Conservation (phyloP, 768 basidiomycete genomes). For the Amanita subjunquillea region DNA sequence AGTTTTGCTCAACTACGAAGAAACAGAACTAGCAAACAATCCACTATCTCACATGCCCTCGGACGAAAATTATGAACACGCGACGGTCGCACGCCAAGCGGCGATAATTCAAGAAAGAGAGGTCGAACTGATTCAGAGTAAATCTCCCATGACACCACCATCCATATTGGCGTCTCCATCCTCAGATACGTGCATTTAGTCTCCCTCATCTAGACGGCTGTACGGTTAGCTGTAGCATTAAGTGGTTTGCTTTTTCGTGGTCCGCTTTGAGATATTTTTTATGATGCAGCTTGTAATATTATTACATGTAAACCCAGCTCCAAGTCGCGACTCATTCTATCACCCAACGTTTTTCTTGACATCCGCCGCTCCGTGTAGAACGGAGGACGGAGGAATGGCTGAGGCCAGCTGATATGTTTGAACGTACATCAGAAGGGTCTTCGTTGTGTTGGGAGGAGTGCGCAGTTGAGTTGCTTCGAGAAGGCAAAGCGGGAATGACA, state of each 20-base stretch:
- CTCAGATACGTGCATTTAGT: not conserved
- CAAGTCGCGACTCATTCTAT: not conserved
- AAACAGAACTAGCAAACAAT: slow-evolving; percentile 43
- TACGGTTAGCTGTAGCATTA: slow-evolving; percentile 11
- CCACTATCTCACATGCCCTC: slow-evolving; percentile 34
- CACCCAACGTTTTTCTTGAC: not conserved
- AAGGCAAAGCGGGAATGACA: not conserved
- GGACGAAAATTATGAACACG: slow-evolving; percentile 39
- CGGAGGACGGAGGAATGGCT: not conserved
- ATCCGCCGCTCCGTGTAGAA: not conserved
- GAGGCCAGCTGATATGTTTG: not conserved
- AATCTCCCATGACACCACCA: slow-evolving; percentile 41
- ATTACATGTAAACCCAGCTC: slow-evolving; percentile 16
- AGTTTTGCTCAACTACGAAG: slow-evolving; percentile 57
- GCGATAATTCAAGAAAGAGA: slow-evolving; percentile 50
- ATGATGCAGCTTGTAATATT: not conserved
- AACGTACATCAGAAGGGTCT: not conserved
- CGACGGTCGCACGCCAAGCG: slow-evolving; percentile 45
- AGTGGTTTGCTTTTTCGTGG: not conserved
- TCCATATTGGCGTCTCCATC: slow-evolving; percentile 15
- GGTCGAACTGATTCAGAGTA: slow-evolving; percentile 40
- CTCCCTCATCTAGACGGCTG: slow-evolving; percentile 6
- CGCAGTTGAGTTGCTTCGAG: not conserved
- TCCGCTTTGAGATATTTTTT: not conserved
- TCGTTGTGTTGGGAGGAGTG: not conserved